Conservation (phyloP, 2,329 filamentous ascomycete species). For the Verticillium zaregamsianum region DNA sequence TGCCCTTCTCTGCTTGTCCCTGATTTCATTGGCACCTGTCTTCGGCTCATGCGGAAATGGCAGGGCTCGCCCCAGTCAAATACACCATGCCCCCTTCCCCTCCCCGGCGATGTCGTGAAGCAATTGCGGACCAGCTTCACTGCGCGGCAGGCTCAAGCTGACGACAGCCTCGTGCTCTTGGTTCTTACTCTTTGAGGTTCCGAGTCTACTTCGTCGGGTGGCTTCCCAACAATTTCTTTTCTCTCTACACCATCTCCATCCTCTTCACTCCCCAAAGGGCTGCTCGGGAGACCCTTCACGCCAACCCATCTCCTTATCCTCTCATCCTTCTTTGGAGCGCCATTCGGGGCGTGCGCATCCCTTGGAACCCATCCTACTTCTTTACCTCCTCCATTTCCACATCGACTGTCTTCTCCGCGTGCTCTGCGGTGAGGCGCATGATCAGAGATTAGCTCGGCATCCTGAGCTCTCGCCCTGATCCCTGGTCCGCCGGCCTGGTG, state of each 20-base stretch:
- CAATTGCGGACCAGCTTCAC: too few relatives aligned
- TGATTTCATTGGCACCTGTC: too few relatives aligned
- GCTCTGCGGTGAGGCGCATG: neutral
- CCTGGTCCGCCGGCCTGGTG: too few relatives aligned
- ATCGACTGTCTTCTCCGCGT: neutral
- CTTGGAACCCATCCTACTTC: neutral
- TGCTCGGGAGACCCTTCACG: neutral
- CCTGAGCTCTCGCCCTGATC: neutral
- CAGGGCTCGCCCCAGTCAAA: too few relatives aligned
- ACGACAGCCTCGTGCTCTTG: too few relatives aligned
- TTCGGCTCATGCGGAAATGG: too few relatives aligned
- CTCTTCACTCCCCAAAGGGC: conserved; percentile 25
- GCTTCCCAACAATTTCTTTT: neutral
- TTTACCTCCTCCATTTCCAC: neutral
- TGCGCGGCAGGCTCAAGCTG: too few relatives aligned
- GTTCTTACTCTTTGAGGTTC: too few relatives aligned
- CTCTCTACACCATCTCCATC: neutral
- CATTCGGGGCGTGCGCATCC: neutral
- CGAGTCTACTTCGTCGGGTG: too few relatives aligned
- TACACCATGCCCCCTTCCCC: too few relatives aligned
- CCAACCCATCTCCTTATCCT: neutral
- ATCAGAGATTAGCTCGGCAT: neutral
- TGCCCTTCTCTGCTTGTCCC: too few relatives aligned
- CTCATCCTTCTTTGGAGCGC: neutral
- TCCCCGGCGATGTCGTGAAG: too few relatives aligned